Percentiles rank a stretch among this genome's conserved stretches.
These are phyloP conservation scores for Alternaria infectoria DNA, from an alignment of 2,329 filamentous ascomycete genomes.

Conservation along the genomic window DNA sequence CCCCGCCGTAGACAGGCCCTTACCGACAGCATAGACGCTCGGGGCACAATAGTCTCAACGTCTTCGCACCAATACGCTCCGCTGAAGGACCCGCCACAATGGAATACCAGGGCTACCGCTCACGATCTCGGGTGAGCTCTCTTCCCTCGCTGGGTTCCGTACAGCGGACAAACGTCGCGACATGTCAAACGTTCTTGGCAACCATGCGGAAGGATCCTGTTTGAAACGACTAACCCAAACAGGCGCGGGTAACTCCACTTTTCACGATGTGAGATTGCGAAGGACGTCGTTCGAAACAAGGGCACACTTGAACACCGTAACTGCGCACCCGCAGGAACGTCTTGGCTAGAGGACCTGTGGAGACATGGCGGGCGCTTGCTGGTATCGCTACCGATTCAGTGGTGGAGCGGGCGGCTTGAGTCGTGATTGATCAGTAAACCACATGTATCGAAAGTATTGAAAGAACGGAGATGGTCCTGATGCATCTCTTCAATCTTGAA, in stretches of 20 bases:
- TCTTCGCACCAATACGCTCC: slow-evolving; percentile 12
- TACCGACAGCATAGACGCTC: slow-evolving; percentile 5
- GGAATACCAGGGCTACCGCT: slow-evolving; percentile 3
- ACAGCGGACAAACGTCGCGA: slow-evolving; percentile 5
- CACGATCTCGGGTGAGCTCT: slow-evolving; percentile 6
- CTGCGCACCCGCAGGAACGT: slow-evolving; percentile 12
- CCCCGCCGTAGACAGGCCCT: slow-evolving; percentile 10
- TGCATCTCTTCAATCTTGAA: not conserved
- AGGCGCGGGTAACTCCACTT: slow-evolving; percentile 16
- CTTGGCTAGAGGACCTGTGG: not conserved
- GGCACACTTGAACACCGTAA: slow-evolving; percentile 5
- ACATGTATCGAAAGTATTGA: not conserved
- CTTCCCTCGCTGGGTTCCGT: slow-evolving; percentile 4
- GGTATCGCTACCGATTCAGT: not conserved
- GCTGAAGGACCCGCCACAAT: slow-evolving; percentile 2
- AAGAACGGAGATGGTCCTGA: not conserved
- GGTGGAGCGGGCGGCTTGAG: not conserved
- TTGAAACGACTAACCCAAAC: slow-evolving; percentile 23
- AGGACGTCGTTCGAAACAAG: slow-evolving; percentile 22
- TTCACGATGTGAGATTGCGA: slow-evolving; percentile 16
- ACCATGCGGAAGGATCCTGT: slow-evolving; percentile 15
- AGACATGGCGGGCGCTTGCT: slow-evolving; percentile 1
- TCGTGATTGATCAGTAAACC: not conserved
- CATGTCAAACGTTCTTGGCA: slow-evolving; percentile 6
- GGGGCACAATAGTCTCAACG: slow-evolving; percentile 13